Base-by-base conservation (phyloP, 1,139 yeast genomes). In the Kodamaea sp. region DNA sequence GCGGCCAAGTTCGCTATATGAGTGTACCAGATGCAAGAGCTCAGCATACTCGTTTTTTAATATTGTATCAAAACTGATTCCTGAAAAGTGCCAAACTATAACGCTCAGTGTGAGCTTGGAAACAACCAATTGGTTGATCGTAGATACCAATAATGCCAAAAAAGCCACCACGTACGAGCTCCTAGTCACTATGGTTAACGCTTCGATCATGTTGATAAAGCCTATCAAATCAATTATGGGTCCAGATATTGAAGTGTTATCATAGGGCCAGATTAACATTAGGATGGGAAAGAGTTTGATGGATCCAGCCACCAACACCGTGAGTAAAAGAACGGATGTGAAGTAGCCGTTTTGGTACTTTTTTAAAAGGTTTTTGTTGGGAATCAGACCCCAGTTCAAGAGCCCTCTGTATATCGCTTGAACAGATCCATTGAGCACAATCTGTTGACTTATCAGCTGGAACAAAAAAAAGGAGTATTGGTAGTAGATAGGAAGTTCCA, bases 191-290 rank as follows among this genome's bases (percentile, higher is more conserved):
- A 80, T 73, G 24, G 69, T 64, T 27, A 87, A 55, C 0, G 90
- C 83, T 50, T 87, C 96, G 2, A 83, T 61, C 9, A 80, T 70
- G 45, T 78, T 83, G 34, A 83, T 56, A 29, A 75, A 72, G 1
- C 87, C 83, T 4, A 83, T 75, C 13, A 41, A 18, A 38, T 76
- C 77, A 19, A 85, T 82, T 11, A 81, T 66, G 12, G 69, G 66
- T 10, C 81, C 73, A 0, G 87, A 83, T 6, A 83, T 69, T 0
- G 85, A 72, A 6, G 86, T 75, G 24, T 56, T 57, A 51, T 92
- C 97, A 53, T 92, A 92, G 1, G 96, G 92, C 99, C 99, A 92
- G 23, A 94, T 90, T 24, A 92, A 69, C 90, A 90, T 90, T 22
- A 92, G 66, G n/a, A 94, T 84, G 0, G 98, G 98, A 43, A 90